Evolutionary conservation across 75 land plant genomes (phyloP), one percentile per base, ranked within the genome.

Genomic region (Sequoia sempervirens): DNA sequence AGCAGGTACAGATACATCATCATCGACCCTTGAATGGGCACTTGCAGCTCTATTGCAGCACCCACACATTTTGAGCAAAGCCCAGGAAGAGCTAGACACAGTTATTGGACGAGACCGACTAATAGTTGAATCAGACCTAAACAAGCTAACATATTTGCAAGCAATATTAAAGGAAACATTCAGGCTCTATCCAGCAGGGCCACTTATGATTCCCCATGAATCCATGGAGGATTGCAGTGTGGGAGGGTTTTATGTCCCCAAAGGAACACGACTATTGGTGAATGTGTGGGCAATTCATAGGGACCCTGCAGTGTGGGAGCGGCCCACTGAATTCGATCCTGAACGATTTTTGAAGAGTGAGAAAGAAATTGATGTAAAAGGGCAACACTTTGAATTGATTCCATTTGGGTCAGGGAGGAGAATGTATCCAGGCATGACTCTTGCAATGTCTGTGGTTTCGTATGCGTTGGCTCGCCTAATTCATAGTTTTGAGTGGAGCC

Each of bases 381-480:
- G 75, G 18, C 75, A 54, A 26, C 43, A 81, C 28, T 84, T 84
- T 36, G 56, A 18, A 83, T 50, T 82, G 30, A 80, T 84, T 11
- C 84, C 85, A 20, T 84, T 84, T 38, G 81, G 50, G 32, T 38
- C 85, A 6, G 85, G 85, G 40, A 40, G 84, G 23, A 30, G 85
- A 41, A 50, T 28, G 32, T 84, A 69, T 46, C 81, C 85, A 50
- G 85, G 83, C 14, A 54, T 84, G 53, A 15, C 30, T 23, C 58
- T 84, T 26, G 85, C 68, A n/a, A 2, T 53, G 28, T 12, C n/a
- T 54, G 53, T n/a, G 28, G 45, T 82, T 17, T 20, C 11, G 1
- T 38, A 37, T 38, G 2, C 82, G 2, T 18, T 84, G 54, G 85
- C 85, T 4, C 52, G 7, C 46, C 5, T 43, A 6, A 2, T 43